Percentiles rank a stretch among this genome's conserved stretches.
Conservation (phyloP, 345 rosid genomes). For the Passiflora organensis region DNA sequence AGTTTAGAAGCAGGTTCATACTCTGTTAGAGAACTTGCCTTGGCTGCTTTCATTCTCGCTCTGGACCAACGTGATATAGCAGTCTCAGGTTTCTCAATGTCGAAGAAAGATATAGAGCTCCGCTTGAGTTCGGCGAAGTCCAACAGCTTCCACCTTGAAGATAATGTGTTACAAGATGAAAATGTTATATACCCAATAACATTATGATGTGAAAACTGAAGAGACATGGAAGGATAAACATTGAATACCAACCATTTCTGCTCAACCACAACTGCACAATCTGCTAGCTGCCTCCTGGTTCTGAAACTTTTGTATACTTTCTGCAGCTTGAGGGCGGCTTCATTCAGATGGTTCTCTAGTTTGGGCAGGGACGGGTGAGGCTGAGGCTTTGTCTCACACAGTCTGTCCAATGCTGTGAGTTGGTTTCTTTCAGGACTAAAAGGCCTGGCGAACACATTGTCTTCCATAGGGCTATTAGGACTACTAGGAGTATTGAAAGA, state of each 20-base stretch:
- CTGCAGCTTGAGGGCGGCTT: slow-evolving; percentile 79
- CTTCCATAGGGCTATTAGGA: slow-evolving; percentile 25
- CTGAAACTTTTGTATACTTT: slow-evolving; percentile 91
- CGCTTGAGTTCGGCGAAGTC: slow-evolving; percentile 90
- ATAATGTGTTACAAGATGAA: slow-evolving; percentile 11
- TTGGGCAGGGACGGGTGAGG: background rate
- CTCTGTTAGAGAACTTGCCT: slow-evolving; percentile 35
- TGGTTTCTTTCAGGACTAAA: no score
- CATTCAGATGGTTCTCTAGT: slow-evolving; percentile 24
- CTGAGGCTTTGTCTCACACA: slow-evolving; percentile 12
- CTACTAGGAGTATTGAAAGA: slow-evolving; percentile 25
- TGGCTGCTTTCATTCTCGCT: slow-evolving; percentile 84
- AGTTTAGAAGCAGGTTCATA: no score
- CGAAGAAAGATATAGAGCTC: slow-evolving; percentile 87
- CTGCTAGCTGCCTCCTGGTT: slow-evolving; percentile 83
- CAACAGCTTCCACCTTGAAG: slow-evolving; percentile 79
- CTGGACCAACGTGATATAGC: slow-evolving; percentile 90
- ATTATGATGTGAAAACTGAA: no score
- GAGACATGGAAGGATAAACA: no score
- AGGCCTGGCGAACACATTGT: slow-evolving; percentile 12
- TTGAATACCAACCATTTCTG: slow-evolving; percentile 68
- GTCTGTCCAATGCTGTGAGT: slow-evolving; percentile 10
- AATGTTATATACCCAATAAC: no score
- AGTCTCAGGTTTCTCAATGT: slow-evolving; percentile 69
- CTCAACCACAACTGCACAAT: slow-evolving; percentile 88